A percentile compares a stretch with the other conserved stretches of the same genome.
Evolutionary conservation across 305 asterid species (phyloP).

Genomic region (Plantago rigida): DNA sequence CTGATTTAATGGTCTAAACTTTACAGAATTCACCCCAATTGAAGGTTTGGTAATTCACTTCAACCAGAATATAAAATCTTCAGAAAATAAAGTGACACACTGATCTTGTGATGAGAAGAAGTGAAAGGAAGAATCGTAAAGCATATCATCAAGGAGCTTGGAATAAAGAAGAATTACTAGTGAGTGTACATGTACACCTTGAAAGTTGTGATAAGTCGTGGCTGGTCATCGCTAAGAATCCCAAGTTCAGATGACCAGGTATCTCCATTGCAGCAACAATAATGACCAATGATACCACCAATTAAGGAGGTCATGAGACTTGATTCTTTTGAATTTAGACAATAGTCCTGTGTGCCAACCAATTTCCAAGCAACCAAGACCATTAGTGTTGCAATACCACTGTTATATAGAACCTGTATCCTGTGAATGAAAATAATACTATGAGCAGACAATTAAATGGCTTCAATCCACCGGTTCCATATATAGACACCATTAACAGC

Average conservation of each 20-base stretch:
- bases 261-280: slow-evolving; percentile 88
- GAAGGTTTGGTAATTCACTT: too few species aligned
- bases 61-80: too few species aligned
- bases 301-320: slow-evolving; percentile 42
- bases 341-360: slow-evolving; percentile 54
- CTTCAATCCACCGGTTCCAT: slow-evolving; percentile 2
- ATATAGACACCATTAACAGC: slow-evolving; percentile 3
- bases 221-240: slow-evolving; percentile 77
- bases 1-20: too few species aligned
- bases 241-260: slow-evolving; percentile 99
- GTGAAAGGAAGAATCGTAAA: background rate
- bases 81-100: too few species aligned
- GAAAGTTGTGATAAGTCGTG: slow-evolving; percentile 66
- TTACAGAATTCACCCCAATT: too few species aligned
- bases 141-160: background rate
- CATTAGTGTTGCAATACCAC: slow-evolving; percentile 64
- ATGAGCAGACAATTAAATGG: slow-evolving; percentile 2
- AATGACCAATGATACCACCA: slow-evolving; percentile 84
- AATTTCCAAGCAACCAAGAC: slow-evolving; percentile 53
- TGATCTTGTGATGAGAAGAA: too few species aligned
- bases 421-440: slow-evolving; percentile 36
- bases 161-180: background rate
- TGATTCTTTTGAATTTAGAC: slow-evolving; percentile 74
- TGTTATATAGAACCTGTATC: slow-evolving; percentile 72
- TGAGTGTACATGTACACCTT: slow-evolving; percentile 42